Evolutionary conservation across 2,329 filamentous ascomycete species (phyloP).

Genomic region (Penicillium concentricum): DNA sequence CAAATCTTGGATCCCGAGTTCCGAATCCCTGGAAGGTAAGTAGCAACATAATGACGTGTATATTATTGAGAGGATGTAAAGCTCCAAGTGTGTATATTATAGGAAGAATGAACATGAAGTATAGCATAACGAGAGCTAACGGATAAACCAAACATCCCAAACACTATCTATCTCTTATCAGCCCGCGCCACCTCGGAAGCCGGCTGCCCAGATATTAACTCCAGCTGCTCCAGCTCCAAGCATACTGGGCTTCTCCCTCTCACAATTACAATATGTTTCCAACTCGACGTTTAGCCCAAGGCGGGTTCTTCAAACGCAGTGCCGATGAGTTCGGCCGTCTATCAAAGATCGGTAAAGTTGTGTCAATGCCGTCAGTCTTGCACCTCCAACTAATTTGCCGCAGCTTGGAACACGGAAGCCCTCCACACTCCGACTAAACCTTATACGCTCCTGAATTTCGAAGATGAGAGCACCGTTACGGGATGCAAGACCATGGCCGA

Average conservation of each 20-base stretch:
- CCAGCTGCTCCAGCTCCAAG: neutral
- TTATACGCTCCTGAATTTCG: slow-evolving; percentile 42
- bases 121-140: neutral
- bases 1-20: neutral
- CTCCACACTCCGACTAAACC: slow-evolving; percentile 40
- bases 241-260: neutral
- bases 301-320: slow-evolving; percentile 58
- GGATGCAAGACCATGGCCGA: slow-evolving; percentile 77
- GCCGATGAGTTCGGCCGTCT: slow-evolving; percentile 59
- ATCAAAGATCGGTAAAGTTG: slow-evolving; percentile 52
- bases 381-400: slow-evolving; percentile 5
- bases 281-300: slow-evolving; percentile 40
- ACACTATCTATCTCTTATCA: slow-evolving; percentile 25
- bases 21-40: neutral
- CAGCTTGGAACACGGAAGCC: slow-evolving; percentile 45
- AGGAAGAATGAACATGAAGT: neutral
- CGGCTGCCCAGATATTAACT: neutral
- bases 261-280: slow-evolving; percentile 36
- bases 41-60: neutral
- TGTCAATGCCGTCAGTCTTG: slow-evolving; percentile 2
- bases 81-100: neutral
- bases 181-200: slow-evolving; percentile 20
- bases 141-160: neutral
- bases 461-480: slow-evolving; percentile 36
- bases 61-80: neutral